Evolutionary conservation across 108 stramenopile species (phyloP).

Genomic region (Aureococcus anophagefferens): DNA sequence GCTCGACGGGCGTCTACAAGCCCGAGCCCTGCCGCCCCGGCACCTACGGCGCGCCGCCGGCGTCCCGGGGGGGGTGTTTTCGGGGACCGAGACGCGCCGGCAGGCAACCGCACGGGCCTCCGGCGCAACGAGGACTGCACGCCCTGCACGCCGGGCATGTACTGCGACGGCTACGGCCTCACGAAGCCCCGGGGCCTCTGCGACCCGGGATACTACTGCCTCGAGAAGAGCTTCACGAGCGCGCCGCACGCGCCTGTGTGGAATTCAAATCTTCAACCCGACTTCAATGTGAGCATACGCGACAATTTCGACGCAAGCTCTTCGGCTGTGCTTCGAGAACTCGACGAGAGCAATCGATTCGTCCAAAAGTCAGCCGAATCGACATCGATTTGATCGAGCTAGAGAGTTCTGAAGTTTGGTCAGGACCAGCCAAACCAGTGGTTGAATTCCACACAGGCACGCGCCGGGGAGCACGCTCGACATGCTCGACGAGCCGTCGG

Average conservation of each 20-base stretch:
- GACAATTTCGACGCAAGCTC: no score
- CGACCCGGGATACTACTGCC: constrained; percentile 45
- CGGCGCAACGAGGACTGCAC: constrained; percentile 37
- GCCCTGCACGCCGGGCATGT: constrained; percentile 39
- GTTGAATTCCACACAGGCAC: no score
- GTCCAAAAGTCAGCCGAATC: no score
- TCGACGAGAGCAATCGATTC: no score
- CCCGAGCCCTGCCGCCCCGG: constrained; percentile 29
- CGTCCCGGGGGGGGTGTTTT: constrained; percentile 20
- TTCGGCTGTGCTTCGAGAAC: no score
- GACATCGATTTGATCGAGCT: no score
- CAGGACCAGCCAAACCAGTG: no score
- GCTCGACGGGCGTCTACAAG: constrained; percentile 19
- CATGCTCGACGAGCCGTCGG: not conserved
- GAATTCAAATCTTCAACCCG: no score
- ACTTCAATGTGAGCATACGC: no score
- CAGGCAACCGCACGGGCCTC: constrained; percentile 29
- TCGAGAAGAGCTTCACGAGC: constrained; percentile 28
- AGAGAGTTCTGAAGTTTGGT: no score
- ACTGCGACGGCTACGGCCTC: constrained; percentile 39
- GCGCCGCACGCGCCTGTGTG: no score
- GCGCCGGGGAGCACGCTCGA: constrained; percentile 4
- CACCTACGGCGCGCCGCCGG: constrained; percentile 27
- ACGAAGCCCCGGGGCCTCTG: constrained; percentile 37
- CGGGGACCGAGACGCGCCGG: no score